Conservation (phyloP, 2,329 filamentous ascomycete species). For the Aschersonia sp. region DNA sequence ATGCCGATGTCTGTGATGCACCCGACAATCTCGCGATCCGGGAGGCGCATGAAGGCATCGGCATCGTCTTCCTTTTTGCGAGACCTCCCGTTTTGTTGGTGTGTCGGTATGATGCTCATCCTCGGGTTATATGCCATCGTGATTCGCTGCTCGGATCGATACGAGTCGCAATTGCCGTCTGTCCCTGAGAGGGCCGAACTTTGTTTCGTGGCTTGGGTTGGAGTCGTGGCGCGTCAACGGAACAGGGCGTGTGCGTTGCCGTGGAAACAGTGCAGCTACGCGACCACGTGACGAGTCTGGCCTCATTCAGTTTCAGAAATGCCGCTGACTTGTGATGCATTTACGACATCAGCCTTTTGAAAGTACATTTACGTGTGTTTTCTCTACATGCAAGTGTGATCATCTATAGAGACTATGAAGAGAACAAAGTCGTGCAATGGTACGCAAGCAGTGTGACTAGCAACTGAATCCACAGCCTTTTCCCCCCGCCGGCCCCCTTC, state of each 20-base stretch:
- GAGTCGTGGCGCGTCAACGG: background rate
- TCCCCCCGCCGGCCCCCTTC: too few relatives aligned
- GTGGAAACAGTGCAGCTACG: background rate
- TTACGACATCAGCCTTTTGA: too few relatives aligned
- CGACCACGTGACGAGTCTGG: background rate
- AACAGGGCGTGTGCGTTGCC: background rate
- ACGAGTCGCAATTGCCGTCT: too few relatives aligned
- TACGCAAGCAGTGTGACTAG: too few relatives aligned
- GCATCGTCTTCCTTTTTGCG: conserved; percentile 46
- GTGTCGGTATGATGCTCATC: conserved; percentile 44
- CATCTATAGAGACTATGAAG: too few relatives aligned
- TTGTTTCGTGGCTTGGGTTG: background rate
- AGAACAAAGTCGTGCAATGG: too few relatives aligned
- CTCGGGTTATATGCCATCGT: conserved; percentile 44
- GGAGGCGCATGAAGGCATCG: conserved; percentile 44
- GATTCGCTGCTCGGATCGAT: background rate
- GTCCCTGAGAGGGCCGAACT: too few relatives aligned
- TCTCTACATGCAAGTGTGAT: too few relatives aligned
- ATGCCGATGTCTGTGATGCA: conserved; percentile 97
- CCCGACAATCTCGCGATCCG: conserved; percentile 73
- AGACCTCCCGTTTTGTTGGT: conserved; percentile 33
- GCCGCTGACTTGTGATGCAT: too few relatives aligned
- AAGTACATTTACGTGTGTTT: too few relatives aligned
- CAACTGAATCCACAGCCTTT: too few relatives aligned
- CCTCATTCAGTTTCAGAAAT: too few relatives aligned